A percentile compares a stretch with the other conserved stretches of the same genome.
These are phyloP conservation scores for Lipomyces starkeyi DNA, from an alignment of 805 yeast genomes.

Conservation along the genomic window DNA sequence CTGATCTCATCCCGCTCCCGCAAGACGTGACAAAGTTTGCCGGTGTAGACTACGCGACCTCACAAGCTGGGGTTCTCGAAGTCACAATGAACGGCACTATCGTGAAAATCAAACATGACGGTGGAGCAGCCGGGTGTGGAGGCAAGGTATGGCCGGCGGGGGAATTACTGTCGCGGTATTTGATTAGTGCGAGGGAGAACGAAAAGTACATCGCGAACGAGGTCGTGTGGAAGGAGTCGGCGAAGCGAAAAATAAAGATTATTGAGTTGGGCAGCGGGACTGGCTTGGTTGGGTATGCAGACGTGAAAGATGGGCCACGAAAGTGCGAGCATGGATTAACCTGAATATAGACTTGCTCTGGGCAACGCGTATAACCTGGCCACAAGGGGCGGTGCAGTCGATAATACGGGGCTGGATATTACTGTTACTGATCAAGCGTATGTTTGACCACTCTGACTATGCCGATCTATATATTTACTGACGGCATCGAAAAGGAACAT, in stretches of 20 bases:
- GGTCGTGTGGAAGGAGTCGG: slow-evolving; percentile 22
- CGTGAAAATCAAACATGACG: slow-evolving; percentile 57
- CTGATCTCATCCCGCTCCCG: slow-evolving; percentile 23
- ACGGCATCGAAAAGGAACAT: slow-evolving; percentile 43
- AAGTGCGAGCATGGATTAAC: neutral
- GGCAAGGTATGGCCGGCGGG: slow-evolving; percentile 70
- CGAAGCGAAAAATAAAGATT: slow-evolving; percentile 41
- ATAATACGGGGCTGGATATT: slow-evolving; percentile 45
- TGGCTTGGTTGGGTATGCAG: slow-evolving; percentile 56
- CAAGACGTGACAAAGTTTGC: slow-evolving; percentile 29
- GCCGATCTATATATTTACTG: neutral
- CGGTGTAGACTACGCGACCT: slow-evolving; percentile 27
- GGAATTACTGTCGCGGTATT: slow-evolving; percentile 56
- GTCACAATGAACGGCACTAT: slow-evolving; percentile 22
- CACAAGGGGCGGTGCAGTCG: slow-evolving; percentile 27
- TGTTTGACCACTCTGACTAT: slow-evolving; percentile 16
- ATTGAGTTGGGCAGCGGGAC: slow-evolving; percentile 66
- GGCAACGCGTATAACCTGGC: slow-evolving; percentile 40
- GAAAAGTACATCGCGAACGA: slow-evolving; percentile 24
- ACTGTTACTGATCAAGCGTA: slow-evolving; percentile 57
- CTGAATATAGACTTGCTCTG: slow-evolving; percentile 40
- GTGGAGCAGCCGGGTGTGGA: slow-evolving; percentile 67
- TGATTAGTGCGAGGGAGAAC: slow-evolving; percentile 43
- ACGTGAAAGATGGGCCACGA: neutral
- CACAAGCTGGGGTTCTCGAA: slow-evolving; percentile 28